Base-by-base conservation (phyloP, 805 yeast species). In the Ogataea pilisensis region DNA sequence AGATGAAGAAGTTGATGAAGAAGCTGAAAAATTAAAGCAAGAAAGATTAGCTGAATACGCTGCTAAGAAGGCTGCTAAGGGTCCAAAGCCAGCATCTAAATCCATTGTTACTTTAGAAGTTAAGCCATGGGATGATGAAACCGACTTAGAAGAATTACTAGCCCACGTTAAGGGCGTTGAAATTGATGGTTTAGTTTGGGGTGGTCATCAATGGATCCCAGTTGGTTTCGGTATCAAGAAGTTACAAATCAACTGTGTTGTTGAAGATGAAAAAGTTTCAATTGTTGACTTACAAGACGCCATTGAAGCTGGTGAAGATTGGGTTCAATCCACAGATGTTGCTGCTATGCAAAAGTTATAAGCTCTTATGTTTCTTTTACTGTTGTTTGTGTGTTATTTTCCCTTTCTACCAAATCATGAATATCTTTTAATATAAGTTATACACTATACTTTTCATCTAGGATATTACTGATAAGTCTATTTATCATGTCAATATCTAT, bases 91-190 rank as follows among this genome's bases (percentile, higher is more conserved):
- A 63, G 96, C 96, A 72, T 97, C 99, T 66, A 93, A 93, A 80
- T 87, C 97, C 49, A 75, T 89, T 57, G 96, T 93, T 64, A 91
- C 99, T 64, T 66, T 93, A 61, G 99, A 93, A 61, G 95, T 93
- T 61, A 93, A 93, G 83, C 98, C 97, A 75, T 93, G 99, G 99
- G 99, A 93, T 73, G 99, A 93, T 65, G 98, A 93, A 80, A 93
- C 99, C 59, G 83, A 91, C 67, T 78, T 93, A 67, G 95, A 93
- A 50, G 83, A 82, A 70, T 66, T 93, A 74, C 70, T 87, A 58
- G 90, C 84, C 50, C 79, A 80, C 72, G 96, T 89, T 64, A 90
- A 88, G 80, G 64, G 77, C 58, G 71, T 91, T 60, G 86, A 80
- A 68, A 70, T 70, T 74, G 99, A 93, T 35, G 99, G 99, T 82